Conservation (phyloP, 495 filamentous ascomycete species). For the Rhizodiscina lignyota region DNA sequence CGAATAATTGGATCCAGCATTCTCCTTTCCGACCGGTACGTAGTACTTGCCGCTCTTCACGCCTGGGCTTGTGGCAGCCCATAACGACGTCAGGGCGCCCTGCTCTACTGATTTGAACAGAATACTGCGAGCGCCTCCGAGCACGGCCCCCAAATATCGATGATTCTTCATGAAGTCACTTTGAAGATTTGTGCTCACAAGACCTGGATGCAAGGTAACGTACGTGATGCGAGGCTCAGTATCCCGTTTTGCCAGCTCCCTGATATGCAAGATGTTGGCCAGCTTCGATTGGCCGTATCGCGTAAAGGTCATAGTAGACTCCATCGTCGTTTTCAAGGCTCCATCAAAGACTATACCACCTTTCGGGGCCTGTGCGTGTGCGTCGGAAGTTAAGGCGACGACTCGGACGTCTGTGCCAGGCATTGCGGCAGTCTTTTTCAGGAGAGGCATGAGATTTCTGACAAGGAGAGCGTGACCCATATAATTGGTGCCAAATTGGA, state of each 20-base stretch:
- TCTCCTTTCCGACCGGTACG: constrained; percentile 7
- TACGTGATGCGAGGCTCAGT: constrained; percentile 37
- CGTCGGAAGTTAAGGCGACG: constrained; percentile 5
- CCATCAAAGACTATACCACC: constrained; percentile 8
- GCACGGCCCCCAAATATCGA: too few relatives aligned
- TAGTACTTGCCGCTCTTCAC: constrained; percentile 8
- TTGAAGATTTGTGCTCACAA: constrained; percentile 40
- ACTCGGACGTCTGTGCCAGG: constrained; percentile 6
- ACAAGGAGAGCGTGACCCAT: constrained; percentile 10
- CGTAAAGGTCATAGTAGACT: too few relatives aligned
- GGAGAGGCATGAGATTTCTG: constrained; percentile 2
- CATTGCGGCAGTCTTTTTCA: constrained; percentile 2
- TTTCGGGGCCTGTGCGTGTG: constrained; percentile 1
- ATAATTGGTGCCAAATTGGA: constrained; percentile 11
- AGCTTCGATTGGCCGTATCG: constrained; percentile 54
- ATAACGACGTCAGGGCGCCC: constrained; percentile 8
- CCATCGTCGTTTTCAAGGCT: not conserved
- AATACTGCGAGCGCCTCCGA: too few relatives aligned
- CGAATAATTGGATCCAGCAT: not conserved
- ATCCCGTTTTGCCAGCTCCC: constrained; percentile 39
- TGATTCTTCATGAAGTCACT: too few relatives aligned
- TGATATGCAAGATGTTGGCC: constrained; percentile 49
- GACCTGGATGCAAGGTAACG: constrained; percentile 49
- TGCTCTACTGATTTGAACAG: constrained; percentile 2
- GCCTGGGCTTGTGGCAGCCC: constrained; percentile 1